phyloP scores from a whole-genome alignment of 768 basidiomycete genomes.

The Pisolithus marmoratus region DNA sequence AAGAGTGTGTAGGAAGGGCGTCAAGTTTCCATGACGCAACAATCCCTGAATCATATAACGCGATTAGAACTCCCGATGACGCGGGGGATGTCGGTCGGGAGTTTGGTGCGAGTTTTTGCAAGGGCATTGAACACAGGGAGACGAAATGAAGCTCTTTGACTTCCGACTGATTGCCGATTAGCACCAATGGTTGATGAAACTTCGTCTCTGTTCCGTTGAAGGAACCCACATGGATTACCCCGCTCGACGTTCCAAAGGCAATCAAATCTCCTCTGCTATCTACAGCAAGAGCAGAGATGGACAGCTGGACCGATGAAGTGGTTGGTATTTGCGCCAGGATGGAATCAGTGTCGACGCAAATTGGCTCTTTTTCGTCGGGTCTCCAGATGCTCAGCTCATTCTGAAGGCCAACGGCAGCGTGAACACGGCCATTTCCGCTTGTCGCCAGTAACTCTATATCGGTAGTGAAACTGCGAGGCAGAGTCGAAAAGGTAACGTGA shows the following conservation, averaged over 20 bases:
- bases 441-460: conserved; percentile 79
- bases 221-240: conserved; percentile 60
- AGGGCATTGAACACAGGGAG: conserved; percentile 2
- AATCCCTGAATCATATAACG: conserved; percentile 54
- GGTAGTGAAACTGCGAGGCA: conserved; percentile 75
- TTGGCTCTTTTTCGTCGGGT: conserved; percentile 34
- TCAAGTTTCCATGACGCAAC: conserved; percentile 46
- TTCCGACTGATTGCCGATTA: conserved; percentile 39
- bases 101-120: conserved; percentile 14
- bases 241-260: conserved; percentile 68
- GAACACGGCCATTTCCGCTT: conserved; percentile 58
- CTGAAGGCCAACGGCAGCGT: conserved; percentile 70
- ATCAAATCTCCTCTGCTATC: conserved; percentile 55
- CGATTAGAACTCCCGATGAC: conserved; percentile 31
- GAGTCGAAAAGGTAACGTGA: conserved; percentile 53
- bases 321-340: conserved; percentile 46
- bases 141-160: conserved; percentile 52
- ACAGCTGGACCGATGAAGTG: conserved; percentile 42
- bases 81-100: conserved; percentile 8
- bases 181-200: conserved; percentile 36
- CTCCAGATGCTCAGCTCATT: conserved; percentile 76
- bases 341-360: conserved; percentile 47
- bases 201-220: conserved; percentile 36
- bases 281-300: conserved; percentile 57
- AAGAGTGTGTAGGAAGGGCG: conserved; percentile 18